Evolutionary conservation across 495 filamentous ascomycete species (phyloP), one percentile per base, ranked within the genome.

Genomic region (Tetracladium setigerum): DNA sequence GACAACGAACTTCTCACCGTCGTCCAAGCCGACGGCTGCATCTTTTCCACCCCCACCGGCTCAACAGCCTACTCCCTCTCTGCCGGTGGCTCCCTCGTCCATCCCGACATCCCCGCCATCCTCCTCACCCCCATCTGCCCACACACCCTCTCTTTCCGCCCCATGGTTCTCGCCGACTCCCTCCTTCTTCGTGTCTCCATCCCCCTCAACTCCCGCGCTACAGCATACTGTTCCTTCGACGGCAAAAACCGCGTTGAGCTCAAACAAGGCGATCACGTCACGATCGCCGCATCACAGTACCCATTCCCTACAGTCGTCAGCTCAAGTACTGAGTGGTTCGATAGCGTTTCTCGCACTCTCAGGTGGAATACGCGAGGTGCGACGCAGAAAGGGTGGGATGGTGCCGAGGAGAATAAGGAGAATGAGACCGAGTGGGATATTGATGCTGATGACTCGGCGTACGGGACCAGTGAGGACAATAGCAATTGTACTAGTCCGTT

Each of bases 91-190:
- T 91, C 90, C 18, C 82, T 98, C 22, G 91, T 95, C 49, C 90
- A 96, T 61, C 92, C 92, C 7, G 94, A 95, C 53, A 95, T 98
- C 47, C 94, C 92, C 7, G 92, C 89, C 56, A 96, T 98, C 61
- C 86, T 97, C 12, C 80, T 98, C 39, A 96, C 94, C 2, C 94
- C 94, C 0, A 98, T 98, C 62, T 98, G 92, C 64, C 90, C 92
- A 13, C 92, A 98, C 62, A 96, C 90, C 0, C 74, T 98, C 15
- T 94, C 87, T 31, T 97, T 98, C 79, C 80, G 92, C 9, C 92
- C 92, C 27, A 95, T 98, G 87, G 84, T 98, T n/a, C 81, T 98
- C n/a, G 91, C 86, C 30, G 92, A 98, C 64, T 91, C 83, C 31
- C 82, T 95, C 65, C 79, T 90, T 18, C 77, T 98, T 37, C 87